phyloP scores from a whole-genome alignment of 2,329 filamentous ascomycete species.

The Annulohypoxylon truncatum region DNA sequence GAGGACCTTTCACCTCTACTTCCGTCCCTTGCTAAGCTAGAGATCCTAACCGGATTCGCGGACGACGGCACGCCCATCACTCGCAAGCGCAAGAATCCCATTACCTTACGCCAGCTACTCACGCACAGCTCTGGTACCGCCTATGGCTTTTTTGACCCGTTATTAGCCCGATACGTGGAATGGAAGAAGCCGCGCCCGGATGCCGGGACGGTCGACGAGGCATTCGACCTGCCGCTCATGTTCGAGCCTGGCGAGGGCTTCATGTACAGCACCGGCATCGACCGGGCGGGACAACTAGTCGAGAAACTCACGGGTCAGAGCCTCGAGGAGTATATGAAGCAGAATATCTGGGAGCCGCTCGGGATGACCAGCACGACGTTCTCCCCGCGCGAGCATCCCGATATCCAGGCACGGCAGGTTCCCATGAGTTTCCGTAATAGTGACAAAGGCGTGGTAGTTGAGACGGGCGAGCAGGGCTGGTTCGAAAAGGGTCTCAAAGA shows the following conservation, averaged over 20 bases:
- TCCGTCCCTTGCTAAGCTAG: slow-evolving; percentile 57
- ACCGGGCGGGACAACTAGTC: slow-evolving; percentile 55
- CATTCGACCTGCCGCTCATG: slow-evolving; percentile 53
- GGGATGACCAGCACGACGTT: slow-evolving; percentile 39
- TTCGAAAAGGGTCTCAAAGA: slow-evolving; percentile 39
- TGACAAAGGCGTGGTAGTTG: slow-evolving; percentile 17
- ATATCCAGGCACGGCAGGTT: slow-evolving; percentile 33
- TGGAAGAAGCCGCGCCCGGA: slow-evolving; percentile 8
- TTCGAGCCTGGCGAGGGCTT: slow-evolving; percentile 59
- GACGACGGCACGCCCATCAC: slow-evolving; percentile 51
- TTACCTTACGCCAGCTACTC: slow-evolving; percentile 61
- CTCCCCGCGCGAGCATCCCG: slow-evolving; percentile 37
- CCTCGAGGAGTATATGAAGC: slow-evolving; percentile 42
- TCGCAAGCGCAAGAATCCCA: slow-evolving; percentile 46
- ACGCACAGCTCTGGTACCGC: slow-evolving; percentile 58
- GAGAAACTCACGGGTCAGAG: slow-evolving; percentile 45
- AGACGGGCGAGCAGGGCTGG: slow-evolving; percentile 29
- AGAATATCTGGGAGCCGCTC: slow-evolving; percentile 42
- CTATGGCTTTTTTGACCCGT: slow-evolving; percentile 53
- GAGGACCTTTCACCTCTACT: slow-evolving; percentile 57
- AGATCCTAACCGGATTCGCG: slow-evolving; percentile 58
- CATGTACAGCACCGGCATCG: slow-evolving; percentile 56
- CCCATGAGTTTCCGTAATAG: slow-evolving; percentile 39
- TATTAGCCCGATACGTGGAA: slow-evolving; percentile 18
- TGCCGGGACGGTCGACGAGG: slow-evolving; percentile 38